phyloP scores from a whole-genome alignment of 2,329 filamentous ascomycete species.

The Penicillium fuscoglaucum region DNA sequence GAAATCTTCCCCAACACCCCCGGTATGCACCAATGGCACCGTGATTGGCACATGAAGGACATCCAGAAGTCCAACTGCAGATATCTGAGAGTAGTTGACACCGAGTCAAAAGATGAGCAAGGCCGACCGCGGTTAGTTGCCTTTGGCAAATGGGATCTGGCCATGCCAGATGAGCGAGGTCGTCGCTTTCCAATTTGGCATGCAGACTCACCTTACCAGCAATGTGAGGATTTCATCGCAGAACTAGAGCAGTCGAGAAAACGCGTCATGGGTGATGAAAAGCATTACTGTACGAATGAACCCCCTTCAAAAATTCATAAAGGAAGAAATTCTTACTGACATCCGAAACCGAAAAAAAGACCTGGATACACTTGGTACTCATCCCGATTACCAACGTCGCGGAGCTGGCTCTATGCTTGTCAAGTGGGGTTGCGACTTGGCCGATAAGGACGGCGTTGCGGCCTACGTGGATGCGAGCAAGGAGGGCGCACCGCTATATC shows the following conservation, averaged over 20 bases:
- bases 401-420: constrained; percentile 44
- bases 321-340: background rate
- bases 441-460: constrained; percentile 35
- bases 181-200: constrained; percentile 32
- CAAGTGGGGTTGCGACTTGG: constrained; percentile 40
- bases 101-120: constrained; percentile 2
- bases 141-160: constrained; percentile 34
- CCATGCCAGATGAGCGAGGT: constrained; percentile 26
- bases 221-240: constrained; percentile 23
- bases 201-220: constrained; percentile 17
- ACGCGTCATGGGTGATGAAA: constrained; percentile 25
- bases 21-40: constrained; percentile 28
- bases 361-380: constrained; percentile 40
- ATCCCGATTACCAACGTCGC: constrained; percentile 45
- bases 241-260: constrained; percentile 21
- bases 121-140: constrained; percentile 23
- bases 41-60: constrained; percentile 18
- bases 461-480: constrained; percentile 43
- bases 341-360: constrained; percentile 26
- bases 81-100: constrained; percentile 31
- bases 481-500: constrained; percentile 40
- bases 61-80: constrained; percentile 20
- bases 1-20: constrained; percentile 32
- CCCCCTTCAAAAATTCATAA: background rate
- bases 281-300: constrained; percentile 28